Evolutionary conservation across 805 yeast species (phyloP).

Genomic region (Candida pseudofarinosa): DNA sequence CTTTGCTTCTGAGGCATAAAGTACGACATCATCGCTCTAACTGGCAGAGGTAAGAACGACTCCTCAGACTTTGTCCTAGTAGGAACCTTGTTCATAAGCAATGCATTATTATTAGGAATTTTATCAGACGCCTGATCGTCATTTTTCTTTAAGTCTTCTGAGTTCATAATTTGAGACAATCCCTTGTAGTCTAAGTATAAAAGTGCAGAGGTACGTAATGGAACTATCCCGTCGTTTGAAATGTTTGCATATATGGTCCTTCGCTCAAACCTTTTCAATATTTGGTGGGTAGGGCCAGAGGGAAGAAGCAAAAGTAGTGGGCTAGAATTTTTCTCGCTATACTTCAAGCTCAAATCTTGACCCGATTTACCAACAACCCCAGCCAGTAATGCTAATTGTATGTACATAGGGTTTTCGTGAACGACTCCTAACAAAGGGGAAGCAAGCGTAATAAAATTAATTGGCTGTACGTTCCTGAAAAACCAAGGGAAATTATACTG

Average conservation of each 20-base stretch:
- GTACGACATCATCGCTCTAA: slow-evolving; percentile 36
- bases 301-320: slow-evolving; percentile 79
- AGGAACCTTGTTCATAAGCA: slow-evolving; percentile 9
- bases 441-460: slow-evolving; percentile 79
- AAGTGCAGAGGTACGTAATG: slow-evolving; percentile 83
- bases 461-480: slow-evolving; percentile 62
- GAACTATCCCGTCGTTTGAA: slow-evolving; percentile 92
- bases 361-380: slow-evolving; percentile 95
- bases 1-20: slow-evolving; percentile 40
- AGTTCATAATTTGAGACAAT: slow-evolving; percentile 17
- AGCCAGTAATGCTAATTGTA: slow-evolving; percentile 76
- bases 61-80: slow-evolving; percentile 9
- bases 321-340: slow-evolving; percentile 37
- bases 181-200: slow-evolving; percentile 85
- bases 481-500: slow-evolving; percentile 65
- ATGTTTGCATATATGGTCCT: slow-evolving; percentile 88
- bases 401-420: slow-evolving; percentile 82
- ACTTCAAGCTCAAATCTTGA: slow-evolving; percentile 73
- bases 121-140: slow-evolving; percentile 11
- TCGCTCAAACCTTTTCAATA: slow-evolving; percentile 58
- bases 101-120: slow-evolving; percentile 15
- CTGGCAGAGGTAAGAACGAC: slow-evolving; percentile 18
- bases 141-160: slow-evolving; percentile 11
- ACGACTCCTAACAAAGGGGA: slow-evolving; percentile 86
- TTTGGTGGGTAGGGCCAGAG: slow-evolving; percentile 62